Conservation (phyloP, 2,329 filamentous ascomycete species). For the Diaporthe sp. region DNA sequence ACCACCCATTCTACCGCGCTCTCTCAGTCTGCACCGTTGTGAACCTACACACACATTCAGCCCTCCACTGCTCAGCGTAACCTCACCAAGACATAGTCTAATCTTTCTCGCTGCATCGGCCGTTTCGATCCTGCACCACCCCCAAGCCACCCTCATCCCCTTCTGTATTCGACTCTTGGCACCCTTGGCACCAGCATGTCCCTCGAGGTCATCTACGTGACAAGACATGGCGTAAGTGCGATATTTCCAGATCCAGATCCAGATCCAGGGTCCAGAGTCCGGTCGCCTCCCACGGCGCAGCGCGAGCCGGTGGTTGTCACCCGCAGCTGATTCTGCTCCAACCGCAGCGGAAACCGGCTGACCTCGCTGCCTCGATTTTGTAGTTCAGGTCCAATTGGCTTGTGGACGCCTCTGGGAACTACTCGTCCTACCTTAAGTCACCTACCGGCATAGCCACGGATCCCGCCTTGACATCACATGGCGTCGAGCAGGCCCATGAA, state of each 20-base stretch:
- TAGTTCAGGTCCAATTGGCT: slow-evolving; percentile 94
- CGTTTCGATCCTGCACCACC: slow-evolving; percentile 5
- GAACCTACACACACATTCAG: too few species aligned
- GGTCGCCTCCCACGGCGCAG: neutral
- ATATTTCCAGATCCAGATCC: slow-evolving; percentile 22
- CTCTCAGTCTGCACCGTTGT: neutral
- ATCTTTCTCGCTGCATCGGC: slow-evolving; percentile 5
- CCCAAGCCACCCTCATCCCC: neutral
- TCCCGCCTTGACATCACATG: slow-evolving; percentile 87
- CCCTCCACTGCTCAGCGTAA: too few species aligned
- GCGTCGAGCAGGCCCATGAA: slow-evolving; percentile 85
- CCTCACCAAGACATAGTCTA: neutral
- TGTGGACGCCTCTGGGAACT: slow-evolving; percentile 83
- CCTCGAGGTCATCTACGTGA: slow-evolving; percentile 79
- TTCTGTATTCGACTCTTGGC: too few species aligned
- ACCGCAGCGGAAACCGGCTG: slow-evolving; percentile 24
- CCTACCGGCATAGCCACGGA: slow-evolving; percentile 92
- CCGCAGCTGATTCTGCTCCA: slow-evolving; percentile 22
- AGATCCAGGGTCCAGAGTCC: neutral
- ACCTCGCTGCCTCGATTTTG: slow-evolving; percentile 26
- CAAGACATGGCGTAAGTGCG: slow-evolving; percentile 78
- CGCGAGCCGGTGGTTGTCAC: neutral
- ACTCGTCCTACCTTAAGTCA: slow-evolving; percentile 78
- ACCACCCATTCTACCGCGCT: neutral
- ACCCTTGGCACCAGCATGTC: slow-evolving; percentile 61